A percentile compares a stretch with the other conserved stretches of the same genome.
phyloP scores from a whole-genome alignment of 495 filamentous ascomycete genomes.

The Cryomyces minteri region DNA sequence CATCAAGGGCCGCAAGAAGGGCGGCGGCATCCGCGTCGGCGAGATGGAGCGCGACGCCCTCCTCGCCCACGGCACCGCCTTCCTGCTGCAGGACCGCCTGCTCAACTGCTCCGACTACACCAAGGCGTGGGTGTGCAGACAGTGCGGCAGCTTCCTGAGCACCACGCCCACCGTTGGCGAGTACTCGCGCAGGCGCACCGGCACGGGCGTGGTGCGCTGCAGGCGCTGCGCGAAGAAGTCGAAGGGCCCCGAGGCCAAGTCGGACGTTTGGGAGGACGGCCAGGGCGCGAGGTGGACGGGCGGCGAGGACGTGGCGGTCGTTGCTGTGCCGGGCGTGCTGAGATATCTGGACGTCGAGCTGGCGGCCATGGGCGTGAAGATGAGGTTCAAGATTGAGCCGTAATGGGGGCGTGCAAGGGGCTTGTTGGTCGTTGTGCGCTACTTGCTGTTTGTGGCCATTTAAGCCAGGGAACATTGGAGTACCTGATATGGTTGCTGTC shows the following conservation, averaged over 20 bases:
- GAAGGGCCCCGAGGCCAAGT: conserved; percentile 15
- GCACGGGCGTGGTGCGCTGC: conserved; percentile 61
- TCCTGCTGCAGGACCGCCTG: conserved; percentile 83
- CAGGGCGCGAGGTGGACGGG: conserved; percentile 63
- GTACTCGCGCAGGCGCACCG: conserved; percentile 17
- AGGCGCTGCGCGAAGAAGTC: conserved; percentile 54
- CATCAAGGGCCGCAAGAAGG: conserved; percentile 87
- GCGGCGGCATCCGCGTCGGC: conserved; percentile 94
- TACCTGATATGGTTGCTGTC: too few relatives aligned
- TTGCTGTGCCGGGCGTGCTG: conserved; percentile 82
- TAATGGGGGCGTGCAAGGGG: conserved; percentile 4
- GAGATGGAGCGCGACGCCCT: conserved; percentile 97
- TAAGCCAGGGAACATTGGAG: too few relatives aligned
- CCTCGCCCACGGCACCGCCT: conserved; percentile 85
- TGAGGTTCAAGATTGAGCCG: conserved; percentile 70
- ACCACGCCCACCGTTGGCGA: conserved; percentile 58
- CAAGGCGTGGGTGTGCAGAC: conserved; percentile 69
- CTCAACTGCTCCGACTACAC: conserved; percentile 92
- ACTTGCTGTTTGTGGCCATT: too few relatives aligned
- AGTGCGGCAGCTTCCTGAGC: conserved; percentile 75
- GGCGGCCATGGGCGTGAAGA: conserved; percentile 77
- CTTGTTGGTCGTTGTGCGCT: too few relatives aligned
- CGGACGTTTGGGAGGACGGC: conserved; percentile 70
- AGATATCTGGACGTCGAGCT: conserved; percentile 90
- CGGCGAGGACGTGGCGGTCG: conserved; percentile 74